Evolutionary conservation across 371 early-diverging fungal species (phyloP).

Genomic region (Mortierella sp.): DNA sequence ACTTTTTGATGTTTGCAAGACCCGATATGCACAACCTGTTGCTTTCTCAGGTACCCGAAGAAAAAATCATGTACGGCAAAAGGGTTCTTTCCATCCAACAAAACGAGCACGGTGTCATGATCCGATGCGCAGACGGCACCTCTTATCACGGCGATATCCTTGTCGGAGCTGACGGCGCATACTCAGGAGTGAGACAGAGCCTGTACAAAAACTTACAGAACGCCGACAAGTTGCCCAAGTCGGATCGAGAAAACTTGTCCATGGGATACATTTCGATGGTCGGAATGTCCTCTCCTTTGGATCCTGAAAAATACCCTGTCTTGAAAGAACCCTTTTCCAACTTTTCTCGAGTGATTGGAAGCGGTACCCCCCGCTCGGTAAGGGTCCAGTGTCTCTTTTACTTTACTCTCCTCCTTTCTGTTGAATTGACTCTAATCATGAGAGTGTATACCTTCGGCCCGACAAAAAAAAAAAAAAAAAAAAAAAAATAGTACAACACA

Average conservation of each 20-base stretch:
- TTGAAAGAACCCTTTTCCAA: neutral
- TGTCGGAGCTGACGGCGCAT: slow-evolving; percentile 36
- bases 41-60: slow-evolving; percentile 14
- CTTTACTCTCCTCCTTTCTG: neutral
- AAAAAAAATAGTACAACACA: slow-evolving; percentile 1
- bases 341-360: slow-evolving; percentile 16
- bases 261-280: neutral
- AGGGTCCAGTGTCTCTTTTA: too few relatives aligned
- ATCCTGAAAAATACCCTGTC: neutral
- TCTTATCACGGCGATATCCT: slow-evolving; percentile 31
- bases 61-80: slow-evolving; percentile 24
- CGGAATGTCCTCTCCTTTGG: neutral
- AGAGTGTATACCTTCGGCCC: too few relatives aligned
- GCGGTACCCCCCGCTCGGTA: slow-evolving; percentile 24
- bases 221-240: slow-evolving; percentile 9
- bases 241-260: slow-evolving; percentile 9
- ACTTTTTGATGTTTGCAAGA: slow-evolving; percentile 17
- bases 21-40: slow-evolving; percentile 24
- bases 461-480: too few relatives aligned
- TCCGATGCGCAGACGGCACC: slow-evolving; percentile 22
- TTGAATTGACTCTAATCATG: neutral
- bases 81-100: slow-evolving; percentile 19
- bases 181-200: slow-evolving; percentile 30
- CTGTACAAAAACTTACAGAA: slow-evolving; percentile 15
- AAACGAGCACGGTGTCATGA: slow-evolving; percentile 13